Conservation (phyloP, 2,329 filamentous ascomycete genomes). For the Ophiostoma sp. region DNA sequence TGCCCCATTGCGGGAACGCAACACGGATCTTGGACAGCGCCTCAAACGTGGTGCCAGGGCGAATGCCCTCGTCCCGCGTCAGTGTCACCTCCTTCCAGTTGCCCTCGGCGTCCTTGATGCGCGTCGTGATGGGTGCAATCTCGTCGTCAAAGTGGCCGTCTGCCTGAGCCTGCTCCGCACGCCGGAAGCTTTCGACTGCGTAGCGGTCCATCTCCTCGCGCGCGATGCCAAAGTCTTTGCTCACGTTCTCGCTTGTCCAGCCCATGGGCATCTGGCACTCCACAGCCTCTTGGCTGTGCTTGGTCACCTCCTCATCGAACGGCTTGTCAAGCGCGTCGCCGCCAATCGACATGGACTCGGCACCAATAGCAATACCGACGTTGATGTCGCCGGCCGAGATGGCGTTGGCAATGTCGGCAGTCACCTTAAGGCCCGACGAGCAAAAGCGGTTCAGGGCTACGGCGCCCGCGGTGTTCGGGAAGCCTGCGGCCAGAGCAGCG, state of each 20-base stretch:
- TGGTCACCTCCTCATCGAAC: conserved; percentile 71
- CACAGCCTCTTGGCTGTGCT: conserved; percentile 64
- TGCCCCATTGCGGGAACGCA: conserved; percentile 86
- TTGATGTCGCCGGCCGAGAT: conserved; percentile 78
- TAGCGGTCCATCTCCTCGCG: conserved; percentile 78
- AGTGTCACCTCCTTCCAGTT: conserved; percentile 72
- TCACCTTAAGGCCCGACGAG: conserved; percentile 90
- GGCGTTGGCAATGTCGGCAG: conserved; percentile 88
- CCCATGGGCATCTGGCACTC: conserved; percentile 97
- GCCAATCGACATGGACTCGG: conserved; percentile 76
- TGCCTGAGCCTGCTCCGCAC: conserved; percentile 86
- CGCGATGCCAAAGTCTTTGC: conserved; percentile 77
- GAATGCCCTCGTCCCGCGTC: conserved; percentile 82
- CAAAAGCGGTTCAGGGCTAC: conserved; percentile 93
- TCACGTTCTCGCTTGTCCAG: conserved; percentile 95
- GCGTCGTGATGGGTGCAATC: conserved; percentile 80
- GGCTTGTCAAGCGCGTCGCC: conserved; percentile 64
- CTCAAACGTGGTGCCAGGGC: conserved; percentile 84
- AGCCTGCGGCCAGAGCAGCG: conserved; percentile 82
- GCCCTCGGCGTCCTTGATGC: conserved; percentile 77
- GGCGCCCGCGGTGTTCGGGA: conserved; percentile 80
- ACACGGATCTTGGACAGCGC: conserved; percentile 75
- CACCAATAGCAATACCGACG: conserved; percentile 79
- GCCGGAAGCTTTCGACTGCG: conserved; percentile 78
- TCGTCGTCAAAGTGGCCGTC: conserved; percentile 88